Evolutionary conservation across 306 rosid genomes (phyloP).

Genomic region (Acacia melanoxylon): DNA sequence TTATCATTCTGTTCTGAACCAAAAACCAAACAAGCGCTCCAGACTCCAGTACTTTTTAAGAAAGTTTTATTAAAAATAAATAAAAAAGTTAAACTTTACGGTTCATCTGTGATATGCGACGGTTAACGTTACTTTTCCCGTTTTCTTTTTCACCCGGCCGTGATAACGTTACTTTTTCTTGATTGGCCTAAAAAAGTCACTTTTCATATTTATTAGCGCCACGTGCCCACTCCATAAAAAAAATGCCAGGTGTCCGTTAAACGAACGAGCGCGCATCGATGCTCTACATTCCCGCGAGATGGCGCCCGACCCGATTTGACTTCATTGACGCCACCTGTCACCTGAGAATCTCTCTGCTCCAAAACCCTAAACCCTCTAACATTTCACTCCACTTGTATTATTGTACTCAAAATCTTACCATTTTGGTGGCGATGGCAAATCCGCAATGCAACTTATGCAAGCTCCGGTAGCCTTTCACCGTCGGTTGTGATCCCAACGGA

Average conservation of each 20-base stretch:
- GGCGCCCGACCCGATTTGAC: slow-evolving; percentile 1
- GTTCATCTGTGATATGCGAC: too few relatives aligned
- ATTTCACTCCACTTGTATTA: not conserved
- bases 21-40: too few relatives aligned
- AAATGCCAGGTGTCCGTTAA: not conserved
- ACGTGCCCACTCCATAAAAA: not conserved
- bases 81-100: too few relatives aligned
- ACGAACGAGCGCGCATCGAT: not conserved
- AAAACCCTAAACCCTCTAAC: slow-evolving; percentile 33
- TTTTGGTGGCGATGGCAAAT: not conserved
- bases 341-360: not conserved
- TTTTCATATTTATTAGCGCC: not conserved
- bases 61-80: too few relatives aligned
- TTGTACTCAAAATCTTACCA: not conserved
- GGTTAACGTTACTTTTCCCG: not conserved
- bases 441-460: not conserved
- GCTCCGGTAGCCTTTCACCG: not conserved
- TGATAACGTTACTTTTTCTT: not conserved
- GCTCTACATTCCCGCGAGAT: not conserved
- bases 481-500: not conserved
- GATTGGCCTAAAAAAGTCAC: not conserved
- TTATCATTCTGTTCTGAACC: too few relatives aligned
- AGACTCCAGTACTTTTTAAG: too few relatives aligned
- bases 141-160: not conserved
- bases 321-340: not conserved